Base-by-base conservation (phyloP, 1,139 yeast genomes). In the Blastobotrys capitulatus region DNA sequence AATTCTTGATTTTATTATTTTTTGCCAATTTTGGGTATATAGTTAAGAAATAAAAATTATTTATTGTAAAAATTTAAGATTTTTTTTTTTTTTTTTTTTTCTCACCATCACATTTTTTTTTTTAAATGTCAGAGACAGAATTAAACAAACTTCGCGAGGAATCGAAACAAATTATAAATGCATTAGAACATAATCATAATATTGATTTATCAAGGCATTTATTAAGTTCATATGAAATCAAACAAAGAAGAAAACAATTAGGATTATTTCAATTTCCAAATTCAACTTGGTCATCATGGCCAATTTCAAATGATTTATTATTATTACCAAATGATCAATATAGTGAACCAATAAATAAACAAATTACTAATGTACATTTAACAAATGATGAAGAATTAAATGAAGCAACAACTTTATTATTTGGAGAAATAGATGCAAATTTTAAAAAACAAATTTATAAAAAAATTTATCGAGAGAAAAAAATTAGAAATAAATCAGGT, bases 1-100 rank as follows among this genome's bases (percentile, higher is more conserved):
- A 57, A 71, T 77, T 1, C 76, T 90, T 68, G 98, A 92, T 67
- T 83, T 88, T 55, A 42, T 85, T 42, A 92, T 92, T 20, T 90
- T 92, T 61, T 68, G 80, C 42, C 98, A 92, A 69, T 90, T 92
- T 66, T 89, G 89, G 75, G 60, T 83, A 44, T 90, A 90, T 70
- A 82, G 80, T 56, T 78, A 38, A 15, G 51, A 50, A 8, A 16
- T 37, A 16, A 37, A 41, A 6, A 9, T 31, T 22, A 15, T 20
- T 18, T 15, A 8, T 25, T 22, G n/a, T 18, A 18, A 4, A 7
- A 20, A 20, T 22, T 22, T 22, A 5, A 5, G 25, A 5, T 22
- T 22, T 22, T 29, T 29, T 29, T 29, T 29, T 29, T 29, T 29
- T 29, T 29, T 10, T 29, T 29, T 29, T 29, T 29, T 29, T 29